Evolutionary conservation across 495 filamentous ascomycete species (phyloP), one percentile per base, ranked within the genome.

Genomic region (Niebla homalea): DNA sequence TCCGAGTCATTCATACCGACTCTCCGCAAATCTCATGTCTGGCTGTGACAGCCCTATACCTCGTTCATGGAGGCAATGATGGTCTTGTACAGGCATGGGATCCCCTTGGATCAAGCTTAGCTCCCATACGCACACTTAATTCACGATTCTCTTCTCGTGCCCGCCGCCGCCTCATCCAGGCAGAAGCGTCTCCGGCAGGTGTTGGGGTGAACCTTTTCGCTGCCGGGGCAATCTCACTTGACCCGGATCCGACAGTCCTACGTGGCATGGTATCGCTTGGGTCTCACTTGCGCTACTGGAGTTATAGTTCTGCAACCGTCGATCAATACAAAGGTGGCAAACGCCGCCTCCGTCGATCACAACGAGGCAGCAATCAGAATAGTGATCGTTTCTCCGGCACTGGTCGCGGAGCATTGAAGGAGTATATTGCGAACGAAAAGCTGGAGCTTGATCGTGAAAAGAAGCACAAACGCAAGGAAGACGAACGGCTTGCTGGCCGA

Each of bases 11-110:
- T 48, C 79, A 90, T 52, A 97, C 92, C 0, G 87, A 95, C 21
- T 96, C 92, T 0, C 89, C 92, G 0, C 75, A 86, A 56, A 79
- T 98, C 11, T 83, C 90, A 10, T 87, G 78, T 55, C 65, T 98
- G n/a, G 92, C 83, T 5, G 62, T 95, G 19, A 86, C 89, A 2
- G 87, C 89, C 11, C 71, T 97, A 7, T 88, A 90, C 58, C 65
- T 98, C 22, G 83, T 96, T 1, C 87, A 94, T 63, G 92, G 92
- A 23, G 92, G 92, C 39, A 94, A 85, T 55, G 92, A 98, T 63
- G 90, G 92, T 10, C 77, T 97, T 7, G 89, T 97, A 7, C 92
- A 97, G 60, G 85, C 87, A 5, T 98, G 93, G 93, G 92, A 98
- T 70, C 88, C 86, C 19, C 67, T 98, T 21, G 87, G 84, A 2